Percentiles rank a stretch among this genome's conserved stretches.
phyloP scores from a whole-genome alignment of 2,329 filamentous ascomycete genomes.

The Drechslerella stenobrocha region DNA sequence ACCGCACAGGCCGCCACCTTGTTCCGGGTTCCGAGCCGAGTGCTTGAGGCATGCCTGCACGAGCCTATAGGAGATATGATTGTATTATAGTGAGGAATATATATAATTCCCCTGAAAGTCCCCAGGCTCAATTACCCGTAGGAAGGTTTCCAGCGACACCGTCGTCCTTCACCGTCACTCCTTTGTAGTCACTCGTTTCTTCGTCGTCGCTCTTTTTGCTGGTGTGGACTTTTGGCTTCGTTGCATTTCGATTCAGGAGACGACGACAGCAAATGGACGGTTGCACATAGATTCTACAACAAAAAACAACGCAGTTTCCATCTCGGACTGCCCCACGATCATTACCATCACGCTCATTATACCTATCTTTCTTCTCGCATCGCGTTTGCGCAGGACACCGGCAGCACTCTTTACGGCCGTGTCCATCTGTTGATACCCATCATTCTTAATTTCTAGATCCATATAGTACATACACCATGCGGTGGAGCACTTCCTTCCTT shows the following conservation, averaged over 20 bases:
- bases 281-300: too few species aligned
- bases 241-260: too few species aligned
- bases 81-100: not conserved
- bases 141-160: not conserved
- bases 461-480: not conserved
- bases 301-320: too few species aligned
- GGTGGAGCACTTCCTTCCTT: not conserved
- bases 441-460: not conserved
- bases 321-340: too few species aligned
- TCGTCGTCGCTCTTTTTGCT: not conserved
- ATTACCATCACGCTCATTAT: too few species aligned
- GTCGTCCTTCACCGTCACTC: conserved; percentile 3
- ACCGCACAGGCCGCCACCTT: too few species aligned
- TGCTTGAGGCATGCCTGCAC: too few species aligned
- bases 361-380: too few species aligned
- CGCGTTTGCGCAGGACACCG: not conserved
- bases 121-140: not conserved
- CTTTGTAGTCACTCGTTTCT: not conserved
- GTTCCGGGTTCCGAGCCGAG: too few species aligned
- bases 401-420: not conserved
- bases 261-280: too few species aligned
- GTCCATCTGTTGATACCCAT: too few species aligned
- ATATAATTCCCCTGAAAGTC: not conserved
- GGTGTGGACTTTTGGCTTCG: not conserved
- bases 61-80: too few species aligned